A percentile compares a stretch with the other conserved stretches of the same genome.
phyloP scores from a whole-genome alignment of 805 yeast genomes.

The Scheffersomyces stipitis region DNA sequence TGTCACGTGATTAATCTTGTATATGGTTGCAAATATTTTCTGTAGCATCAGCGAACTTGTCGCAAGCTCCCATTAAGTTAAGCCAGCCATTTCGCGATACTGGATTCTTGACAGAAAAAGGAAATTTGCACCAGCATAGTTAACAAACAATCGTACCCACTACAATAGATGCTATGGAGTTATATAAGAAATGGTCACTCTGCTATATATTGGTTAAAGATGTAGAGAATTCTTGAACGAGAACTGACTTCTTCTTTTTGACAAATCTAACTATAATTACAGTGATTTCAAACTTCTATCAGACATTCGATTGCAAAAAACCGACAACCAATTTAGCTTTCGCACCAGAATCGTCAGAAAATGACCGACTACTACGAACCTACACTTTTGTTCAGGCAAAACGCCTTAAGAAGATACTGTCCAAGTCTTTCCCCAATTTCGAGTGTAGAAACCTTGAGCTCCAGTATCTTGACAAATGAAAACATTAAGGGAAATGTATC shows the following conservation, averaged over 20 bases:
- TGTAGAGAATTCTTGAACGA: background rate
- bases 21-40: too few relatives aligned
- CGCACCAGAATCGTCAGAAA: background rate
- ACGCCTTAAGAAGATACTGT: slow-evolving; percentile 31
- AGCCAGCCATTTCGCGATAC: too few relatives aligned
- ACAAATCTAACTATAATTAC: too few relatives aligned
- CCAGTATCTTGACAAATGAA: background rate
- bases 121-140: slow-evolving; percentile 2
- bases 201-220: background rate
- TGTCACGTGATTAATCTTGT: too few relatives aligned
- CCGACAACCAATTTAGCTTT: background rate
- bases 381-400: slow-evolving; percentile 40
- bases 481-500: slow-evolving; percentile 4
- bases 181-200: slow-evolving; percentile 1
- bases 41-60: too few relatives aligned
- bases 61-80: too few relatives aligned
- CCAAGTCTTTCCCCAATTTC: slow-evolving; percentile 23
- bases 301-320: too few relatives aligned
- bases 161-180: background rate
- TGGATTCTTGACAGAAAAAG: slow-evolving; percentile 3
- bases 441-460: slow-evolving; percentile 14
- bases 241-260: background rate
- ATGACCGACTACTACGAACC: slow-evolving; percentile 40
- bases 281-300: too few relatives aligned
- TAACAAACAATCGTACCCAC: background rate